Conservation (phyloP, 345 rosid species). For the Arabidopsis thaliana region TAIR10.1 NC_003074.8:614501-615000, state of each 20-base stretch:
- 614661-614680: conserved; percentile 5
- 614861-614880: background rate
- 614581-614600: conserved; percentile 97
- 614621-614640: background rate
- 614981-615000: conserved; percentile 90
- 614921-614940: conserved; percentile 66
- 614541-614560: conserved; percentile 88
- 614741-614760: conserved; percentile 99
- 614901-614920: conserved; percentile 12
- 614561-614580: conserved; percentile 92
- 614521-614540: conserved; percentile 9
- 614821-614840: conserved; percentile 93
- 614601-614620: conserved; percentile 81
- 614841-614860: conserved; percentile 70
- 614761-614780: conserved; percentile 99
- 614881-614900: conserved; percentile 4
- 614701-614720: conserved; percentile 40
- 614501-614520: background rate
- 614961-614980: conserved; percentile 98
- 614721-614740: conserved; percentile 79
- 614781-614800: conserved; percentile 99
- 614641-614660: conserved; percentile 17
- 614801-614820: conserved; percentile 83
- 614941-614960: conserved; percentile 88
- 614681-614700: conserved; percentile 21